Base-by-base conservation (phyloP, 176 grass and related monocot genomes). In the Alopecurus myosuroides region DNA sequence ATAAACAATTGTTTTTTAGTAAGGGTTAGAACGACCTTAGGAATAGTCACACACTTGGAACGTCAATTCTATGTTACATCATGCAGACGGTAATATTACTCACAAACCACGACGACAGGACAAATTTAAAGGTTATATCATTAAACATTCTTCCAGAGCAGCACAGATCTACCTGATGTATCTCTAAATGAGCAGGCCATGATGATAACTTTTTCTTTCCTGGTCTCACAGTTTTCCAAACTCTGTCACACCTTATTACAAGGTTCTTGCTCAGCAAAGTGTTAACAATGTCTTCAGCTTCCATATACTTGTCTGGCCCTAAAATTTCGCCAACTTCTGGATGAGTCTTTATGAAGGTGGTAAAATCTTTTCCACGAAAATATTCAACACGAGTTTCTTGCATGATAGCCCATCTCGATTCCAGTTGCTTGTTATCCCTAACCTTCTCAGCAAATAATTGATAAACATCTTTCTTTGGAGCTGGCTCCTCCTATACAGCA, bases 301-400 rank as follows among this genome's bases (percentile, higher is more conserved):
- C 93, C 81, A 99, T 82, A 92, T 94, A 78, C 88, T 92, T 85
- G 90, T 99, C 97, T 37, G 77, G 41, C 25, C 89, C 97, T 83
- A 99, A 82, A 61, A 91, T 89, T 90, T 99, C 91, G 81, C 83
- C 87, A 42, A 94, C 78, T 81, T 99, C 97, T 83, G 91, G 86
- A 96, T 94, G 82, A 75, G 94, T 99, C 82, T 90, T 99, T 68
- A 96, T 61, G 84, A 98, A 96, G 18, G 72, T 74, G n/a, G 82
- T 84, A 61, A 99, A 92, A 87, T 99, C 97, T 88, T 99, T 99
- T 65, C 93, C 97, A 79, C 97, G 92, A 48, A 99, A 99, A 90
- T 99, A 99, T 86, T 99, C 97, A 13, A 96, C 93, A 60, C 97
- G 91, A 41, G 97, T 98, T 92, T 99, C 97, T 96, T 94, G 97